Base-by-base conservation (phyloP, 805 yeast species). In the Teunomyces tritomae region DNA sequence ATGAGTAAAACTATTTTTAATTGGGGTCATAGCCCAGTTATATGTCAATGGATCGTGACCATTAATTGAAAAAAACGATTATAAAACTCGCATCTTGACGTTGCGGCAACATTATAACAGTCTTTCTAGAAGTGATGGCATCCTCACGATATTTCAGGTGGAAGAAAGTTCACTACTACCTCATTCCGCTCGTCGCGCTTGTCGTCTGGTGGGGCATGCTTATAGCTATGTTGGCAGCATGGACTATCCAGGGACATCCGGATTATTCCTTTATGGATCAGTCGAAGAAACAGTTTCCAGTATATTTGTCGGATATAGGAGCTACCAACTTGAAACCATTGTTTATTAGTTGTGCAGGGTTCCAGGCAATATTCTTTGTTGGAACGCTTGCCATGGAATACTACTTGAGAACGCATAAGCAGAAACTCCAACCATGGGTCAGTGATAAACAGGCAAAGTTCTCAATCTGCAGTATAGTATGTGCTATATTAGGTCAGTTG, bases 151-250 rank as follows among this genome's bases (percentile, higher is more conserved):
- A 40, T 16, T 49, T 61, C 28, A 46, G 61, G 26, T 73, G 71
- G 56, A 58, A 84, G 64, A 62, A 80, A 68, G 52, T 71, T 50
- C 68, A 81, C 68, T 69, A 74, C 66, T 68, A 79, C 64, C 56
- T 79, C 28, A 68, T 90, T 32, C 97, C 97, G 3, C 65, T 89
- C 37, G 58, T 83, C 2, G 79, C 89, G 1, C 68, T 81, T 45
- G 64, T 83, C 1, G 84, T 83, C 11, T 91, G 97, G 97, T 87
- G 90, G 82, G 96, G 87, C 3, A 88, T 89, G 96, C 78, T 91
- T 8, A 83, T 85, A 4, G 88, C 96, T 4, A 70, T 92, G 79
- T 61, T 91, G 53, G 64, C 77, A 2, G 78, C 83, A 54, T 91
- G 97, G 97, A 80, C 86, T 2, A 77, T 73, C 3, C 89, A 88